Evolutionary conservation across 2,329 filamentous ascomycete species (phyloP), one percentile per base, ranked within the genome.

Genomic region (Fusarium oligoseptatum): DNA sequence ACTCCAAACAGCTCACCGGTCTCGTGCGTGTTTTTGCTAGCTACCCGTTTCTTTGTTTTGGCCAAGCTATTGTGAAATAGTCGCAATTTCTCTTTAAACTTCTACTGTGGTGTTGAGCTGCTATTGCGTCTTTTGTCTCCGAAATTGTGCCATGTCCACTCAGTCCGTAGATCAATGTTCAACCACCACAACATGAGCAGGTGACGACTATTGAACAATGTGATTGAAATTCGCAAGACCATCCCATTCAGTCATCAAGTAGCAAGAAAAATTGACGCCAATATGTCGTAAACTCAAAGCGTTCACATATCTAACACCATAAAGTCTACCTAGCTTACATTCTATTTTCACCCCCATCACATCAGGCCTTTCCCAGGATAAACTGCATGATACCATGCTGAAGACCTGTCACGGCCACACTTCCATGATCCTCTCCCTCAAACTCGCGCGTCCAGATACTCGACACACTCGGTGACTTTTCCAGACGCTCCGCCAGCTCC

Each of bases 381-480:
- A 77, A 77, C 34, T 77, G 73, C 65, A 74, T 71, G 3, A 77
- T 62, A 12, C 76, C 76, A 14, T 77, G 70, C 48, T 77, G 76
- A 14, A 77, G 70, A 4, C 69, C 76, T 9, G 74, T 69, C 9
- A 76, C 71, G 0, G 76, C 74, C 5, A 70, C 72, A 63, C 76
- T 74, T 12, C 76, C 76, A n/a, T 77, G 76, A 32, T 80, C 80
- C 67, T 81, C 80, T 1, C 70, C 76, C 22, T 63, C 60, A 55
- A 80, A 80, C 66, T 79, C 75, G 36, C 74, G 76, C 0, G 71
- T 74, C 68, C 72, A 75, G 5, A 81, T 52, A 24, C 64, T 70
- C 39, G 68, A 60, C 1, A 81, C 37, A 17, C 68, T 73, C 0
- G 72, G 70, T 7, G 66, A 76, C 7, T 60, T 66, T 14, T 64